These are phyloP conservation scores for Lactifluus hygrophoroides DNA, from an alignment of 768 basidiomycete genomes.

Conservation along the genomic window DNA sequence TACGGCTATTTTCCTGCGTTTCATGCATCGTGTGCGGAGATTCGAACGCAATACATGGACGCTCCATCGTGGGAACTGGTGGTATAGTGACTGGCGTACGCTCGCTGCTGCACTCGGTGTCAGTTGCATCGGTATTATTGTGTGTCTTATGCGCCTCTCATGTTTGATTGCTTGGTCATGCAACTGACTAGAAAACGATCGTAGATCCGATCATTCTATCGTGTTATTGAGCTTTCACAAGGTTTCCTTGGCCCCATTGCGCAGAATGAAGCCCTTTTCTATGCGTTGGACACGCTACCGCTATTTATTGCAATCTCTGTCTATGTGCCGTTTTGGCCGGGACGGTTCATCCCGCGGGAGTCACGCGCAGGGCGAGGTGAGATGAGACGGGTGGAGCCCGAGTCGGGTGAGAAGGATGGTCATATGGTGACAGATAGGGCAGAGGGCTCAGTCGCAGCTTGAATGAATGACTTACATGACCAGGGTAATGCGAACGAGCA, in stretches of 20 bases:
- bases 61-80: constrained; percentile 30
- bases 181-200: not conserved
- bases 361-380: constrained; percentile 26
- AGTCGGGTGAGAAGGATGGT: not conserved
- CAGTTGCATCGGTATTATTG: constrained; percentile 57
- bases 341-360: constrained; percentile 36
- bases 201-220: constrained; percentile 58
- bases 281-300: constrained; percentile 58
- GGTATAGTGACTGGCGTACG: constrained; percentile 52
- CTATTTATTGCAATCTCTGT: constrained; percentile 50
- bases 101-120: constrained; percentile 42
- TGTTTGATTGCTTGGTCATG: not conserved
- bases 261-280: constrained; percentile 54
- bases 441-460: not conserved
- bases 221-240: constrained; percentile 46
- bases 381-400: constrained; percentile 26
- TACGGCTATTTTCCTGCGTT: constrained; percentile 35
- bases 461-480: not conserved
- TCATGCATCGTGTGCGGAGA: constrained; percentile 32
- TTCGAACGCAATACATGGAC: constrained; percentile 35
- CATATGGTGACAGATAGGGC: not conserved
- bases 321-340: constrained; percentile 60
- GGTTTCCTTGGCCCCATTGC: constrained; percentile 53
- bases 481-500: not conserved
- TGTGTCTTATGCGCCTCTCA: constrained; percentile 26